These are phyloP conservation scores for Diophrys sp. DNA, from an alignment of 73 alveolate species.

Conservation along the genomic window DNA sequence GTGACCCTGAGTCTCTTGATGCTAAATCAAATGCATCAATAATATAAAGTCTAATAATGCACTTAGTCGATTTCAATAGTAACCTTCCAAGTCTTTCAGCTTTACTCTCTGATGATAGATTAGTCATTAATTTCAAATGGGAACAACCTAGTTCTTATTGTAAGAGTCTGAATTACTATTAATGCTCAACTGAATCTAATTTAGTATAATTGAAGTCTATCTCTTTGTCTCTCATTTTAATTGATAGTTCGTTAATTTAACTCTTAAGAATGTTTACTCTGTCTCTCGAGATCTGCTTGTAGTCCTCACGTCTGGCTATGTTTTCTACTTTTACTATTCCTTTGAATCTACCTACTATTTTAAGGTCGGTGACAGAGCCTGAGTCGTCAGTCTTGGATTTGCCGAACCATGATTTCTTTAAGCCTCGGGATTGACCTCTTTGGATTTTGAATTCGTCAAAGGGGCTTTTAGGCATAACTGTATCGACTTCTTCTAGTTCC, in stretches of 20 bases:
- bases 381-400: slow-evolving; percentile 32
- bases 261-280: slow-evolving; percentile 28
- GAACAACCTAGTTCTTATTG: neutral
- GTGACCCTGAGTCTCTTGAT: slow-evolving; percentile 81
- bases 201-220: slow-evolving; percentile 20
- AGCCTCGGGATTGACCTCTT: slow-evolving; percentile 70
- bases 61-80: slow-evolving; percentile 47
- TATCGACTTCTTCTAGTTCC: slow-evolving; percentile 75
- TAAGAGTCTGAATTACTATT: neutral
- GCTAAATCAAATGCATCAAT: slow-evolving; percentile 82
- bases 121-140: neutral
- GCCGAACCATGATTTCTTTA: slow-evolving; percentile 30
- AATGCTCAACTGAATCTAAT: slow-evolving; percentile 37
- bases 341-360: slow-evolving; percentile 63
- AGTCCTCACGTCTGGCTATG: slow-evolving; percentile 21
- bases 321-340: slow-evolving; percentile 46
- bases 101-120: slow-evolving; percentile 8
- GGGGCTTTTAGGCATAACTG: slow-evolving; percentile 56
- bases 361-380: slow-evolving; percentile 35
- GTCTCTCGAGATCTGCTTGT: slow-evolving; percentile 19
- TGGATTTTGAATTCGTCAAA: slow-evolving; percentile 32
- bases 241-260: slow-evolving; percentile 21
- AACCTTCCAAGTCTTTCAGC: slow-evolving; percentile 31
- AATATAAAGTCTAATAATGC: slow-evolving; percentile 81
- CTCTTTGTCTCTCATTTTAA: slow-evolving; percentile 20